Percentiles rank a stretch among this genome's conserved stretches.
Evolutionary conservation across 805 yeast species (phyloP).

Genomic region (Saccharomyces cerevisiae): DNA sequence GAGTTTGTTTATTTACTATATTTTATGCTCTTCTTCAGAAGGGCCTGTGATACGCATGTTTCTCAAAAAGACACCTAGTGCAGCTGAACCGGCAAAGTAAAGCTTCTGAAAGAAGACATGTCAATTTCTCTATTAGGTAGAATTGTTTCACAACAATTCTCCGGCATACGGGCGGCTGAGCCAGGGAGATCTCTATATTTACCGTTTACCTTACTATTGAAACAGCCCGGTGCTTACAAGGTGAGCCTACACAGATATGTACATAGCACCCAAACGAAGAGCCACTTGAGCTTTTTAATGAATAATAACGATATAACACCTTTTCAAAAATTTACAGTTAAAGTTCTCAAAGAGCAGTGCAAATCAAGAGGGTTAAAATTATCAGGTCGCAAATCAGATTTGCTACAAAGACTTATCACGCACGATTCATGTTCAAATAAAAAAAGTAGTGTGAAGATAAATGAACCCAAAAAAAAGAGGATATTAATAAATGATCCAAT

Average conservation of each 20-base stretch:
- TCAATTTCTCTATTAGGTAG: constrained; percentile 1
- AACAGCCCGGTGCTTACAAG: not conserved
- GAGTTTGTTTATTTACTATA: not conserved
- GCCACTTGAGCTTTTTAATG: constrained; percentile 20
- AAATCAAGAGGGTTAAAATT: constrained; percentile 51
- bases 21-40: not conserved
- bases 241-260: constrained; percentile 12
- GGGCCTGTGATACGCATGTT: not conserved
- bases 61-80: constrained; percentile 4
- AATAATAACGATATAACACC: constrained; percentile 16
- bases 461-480: not conserved
- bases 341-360: constrained; percentile 51
- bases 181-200: not conserved
- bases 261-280: constrained; percentile 24
- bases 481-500: not conserved
- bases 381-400: constrained; percentile 53
- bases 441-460: not conserved
- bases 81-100: constrained; percentile 2
- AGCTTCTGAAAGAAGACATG: constrained; percentile 4
- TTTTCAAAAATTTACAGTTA: constrained; percentile 39
- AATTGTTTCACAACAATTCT: not conserved
- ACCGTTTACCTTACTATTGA: not conserved
- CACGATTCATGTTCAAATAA: not conserved
- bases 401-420: constrained; percentile 31
- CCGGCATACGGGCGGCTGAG: not conserved